Base-by-base conservation (phyloP, 2,329 filamentous ascomycete species). In the Talaromyces rugulosus region DNA sequence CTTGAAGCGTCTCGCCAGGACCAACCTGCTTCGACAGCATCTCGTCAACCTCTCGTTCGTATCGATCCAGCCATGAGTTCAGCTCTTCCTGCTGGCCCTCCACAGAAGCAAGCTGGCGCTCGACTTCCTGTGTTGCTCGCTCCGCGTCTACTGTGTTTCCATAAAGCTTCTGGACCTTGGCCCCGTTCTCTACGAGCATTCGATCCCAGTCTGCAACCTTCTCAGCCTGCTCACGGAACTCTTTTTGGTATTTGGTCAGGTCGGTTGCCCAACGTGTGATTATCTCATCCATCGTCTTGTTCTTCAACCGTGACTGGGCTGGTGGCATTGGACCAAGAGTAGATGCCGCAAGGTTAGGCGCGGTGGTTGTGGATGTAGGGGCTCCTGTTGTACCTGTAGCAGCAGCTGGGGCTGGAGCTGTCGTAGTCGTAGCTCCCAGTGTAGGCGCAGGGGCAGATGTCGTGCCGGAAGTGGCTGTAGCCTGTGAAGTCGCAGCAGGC, bases 261-360 rank as follows among this genome's bases (percentile, higher is more conserved):
- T 98, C 95, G 0, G 92, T 92, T 1, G 95, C 95, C 95, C 95
- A 99, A 34, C 92, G 88, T 4, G 92, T 97, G 67, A 99, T 92
- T 66, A 99, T 97, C 74, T 99, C 95, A 72, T 99, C 95, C 90
- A 99, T 97, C 0, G 94, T 96, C 80, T 96, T 98, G 77, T 97
- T 96, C 82, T 96, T 96, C 42, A 99, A 82, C 31, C 95, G 89
- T 4, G 94, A 95, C 70, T 96, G 87, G 1, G 82, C 79, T 62
- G 92, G 89, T 16, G 95, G 94, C 2, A 88, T 81, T 1, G 93
- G 92, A 0, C 93, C 93, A 36, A 86, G 82, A 3, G 91, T 96
- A 1, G 92, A 96, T 31, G 88, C 86, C 18, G 86, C 87, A 56
- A 94, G 78, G 34, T 75, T 69, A 50, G 76, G 56, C 33, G 72